Conservation (phyloP, 148 eudicot genomes). For the Cornus florida region DNA sequence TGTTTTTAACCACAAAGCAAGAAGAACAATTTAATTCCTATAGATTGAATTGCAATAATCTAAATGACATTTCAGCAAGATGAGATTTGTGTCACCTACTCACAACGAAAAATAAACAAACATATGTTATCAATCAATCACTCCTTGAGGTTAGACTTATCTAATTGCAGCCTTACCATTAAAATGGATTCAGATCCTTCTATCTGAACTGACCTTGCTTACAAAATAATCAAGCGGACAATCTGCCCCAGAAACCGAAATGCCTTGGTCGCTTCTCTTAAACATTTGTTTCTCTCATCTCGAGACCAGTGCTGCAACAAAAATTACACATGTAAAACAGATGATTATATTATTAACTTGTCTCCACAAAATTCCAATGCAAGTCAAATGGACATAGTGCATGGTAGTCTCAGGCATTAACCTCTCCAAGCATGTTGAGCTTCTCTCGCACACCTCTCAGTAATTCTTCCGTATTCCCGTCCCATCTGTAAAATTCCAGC, state of each 20-base stretch:
- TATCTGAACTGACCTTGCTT: conserved; percentile 11
- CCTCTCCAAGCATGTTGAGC: conserved; percentile 79
- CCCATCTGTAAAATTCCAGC: conserved; percentile 74
- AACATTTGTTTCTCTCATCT: conserved; percentile 77
- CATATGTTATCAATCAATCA: background rate
- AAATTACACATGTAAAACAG: conserved; percentile 1
- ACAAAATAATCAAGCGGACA: conserved; percentile 74
- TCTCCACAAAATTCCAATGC: background rate
- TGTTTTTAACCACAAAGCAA: background rate
- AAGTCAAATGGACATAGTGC: conserved; percentile 2
- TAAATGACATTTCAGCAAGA: background rate
- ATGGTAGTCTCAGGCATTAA: conserved; percentile 21
- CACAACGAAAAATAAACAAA: background rate
- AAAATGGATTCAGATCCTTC: background rate
- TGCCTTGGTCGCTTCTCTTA: conserved; percentile 77
- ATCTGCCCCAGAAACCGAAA: conserved; percentile 78
- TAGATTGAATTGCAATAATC: background rate
- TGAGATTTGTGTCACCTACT: background rate
- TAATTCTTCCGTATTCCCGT: conserved; percentile 59
- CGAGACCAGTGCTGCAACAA: conserved; percentile 90
- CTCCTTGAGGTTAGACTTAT: background rate
- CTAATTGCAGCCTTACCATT: background rate
- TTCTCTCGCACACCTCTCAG: conserved; percentile 69
- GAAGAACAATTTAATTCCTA: background rate
- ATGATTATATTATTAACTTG: background rate